These are phyloP conservation scores for Endogone sp. DNA, from an alignment of 192 early-diverging fungal species.

Conservation along the genomic window DNA sequence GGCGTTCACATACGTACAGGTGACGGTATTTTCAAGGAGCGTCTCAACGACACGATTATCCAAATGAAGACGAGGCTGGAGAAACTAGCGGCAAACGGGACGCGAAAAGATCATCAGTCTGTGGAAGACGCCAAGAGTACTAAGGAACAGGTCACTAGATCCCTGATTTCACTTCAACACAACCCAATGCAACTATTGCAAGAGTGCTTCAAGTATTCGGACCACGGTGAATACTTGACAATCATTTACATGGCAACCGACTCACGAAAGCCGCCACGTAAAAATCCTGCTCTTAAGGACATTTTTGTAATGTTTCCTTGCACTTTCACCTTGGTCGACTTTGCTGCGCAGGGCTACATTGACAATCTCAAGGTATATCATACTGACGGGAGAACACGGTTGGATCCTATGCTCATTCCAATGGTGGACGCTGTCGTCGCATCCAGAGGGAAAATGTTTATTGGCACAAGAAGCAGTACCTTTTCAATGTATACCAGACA, in stretches of 20 bases:
- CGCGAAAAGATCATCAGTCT: background rate
- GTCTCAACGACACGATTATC: constrained; percentile 17
- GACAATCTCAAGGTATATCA: constrained; percentile 20
- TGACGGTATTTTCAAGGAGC: constrained; percentile 19
- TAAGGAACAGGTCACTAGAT: background rate
- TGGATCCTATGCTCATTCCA: constrained; percentile 27
- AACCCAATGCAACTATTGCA: background rate
- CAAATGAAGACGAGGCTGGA: background rate
- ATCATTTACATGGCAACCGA: constrained; percentile 48
- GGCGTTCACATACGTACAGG: constrained; percentile 27
- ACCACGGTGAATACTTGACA: constrained; percentile 2
- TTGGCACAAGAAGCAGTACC: constrained; percentile 46
- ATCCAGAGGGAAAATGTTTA: constrained; percentile 36
- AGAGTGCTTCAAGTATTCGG: background rate
- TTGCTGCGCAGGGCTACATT: constrained; percentile 26
- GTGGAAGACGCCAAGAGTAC: background rate
- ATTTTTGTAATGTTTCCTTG: constrained; percentile 48
- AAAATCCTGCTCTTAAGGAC: constrained; percentile 15
- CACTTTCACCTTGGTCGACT: constrained; percentile 46
- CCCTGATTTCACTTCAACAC: background rate
- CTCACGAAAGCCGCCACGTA: constrained; percentile 30
- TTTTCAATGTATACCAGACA: constrained; percentile 34
- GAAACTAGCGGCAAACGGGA: background rate
- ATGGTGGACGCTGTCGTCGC: constrained; percentile 49
- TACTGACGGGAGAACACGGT: constrained; percentile 2